Conservation (phyloP, 2,329 filamentous ascomycete species). For the Shiraia bambusicola region DNA sequence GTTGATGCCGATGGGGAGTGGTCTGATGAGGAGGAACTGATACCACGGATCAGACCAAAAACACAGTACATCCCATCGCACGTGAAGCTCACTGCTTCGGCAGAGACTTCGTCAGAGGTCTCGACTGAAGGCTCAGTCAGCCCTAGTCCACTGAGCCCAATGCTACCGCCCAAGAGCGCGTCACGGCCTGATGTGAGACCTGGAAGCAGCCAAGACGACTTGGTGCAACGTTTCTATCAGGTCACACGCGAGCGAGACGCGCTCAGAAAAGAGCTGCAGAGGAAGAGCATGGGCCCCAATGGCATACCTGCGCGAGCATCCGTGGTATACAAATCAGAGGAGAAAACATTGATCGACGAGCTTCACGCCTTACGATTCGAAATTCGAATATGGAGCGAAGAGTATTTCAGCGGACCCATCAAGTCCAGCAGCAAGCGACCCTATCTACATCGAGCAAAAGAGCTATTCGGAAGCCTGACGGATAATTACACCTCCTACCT, state of each 20-base stretch:
- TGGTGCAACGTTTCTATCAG: constrained; percentile 41
- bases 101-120: constrained; percentile 29
- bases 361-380: constrained; percentile 38
- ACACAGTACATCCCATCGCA: constrained; percentile 34
- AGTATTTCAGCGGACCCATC: constrained; percentile 37
- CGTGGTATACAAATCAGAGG: constrained; percentile 38
- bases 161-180: constrained; percentile 40
- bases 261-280: constrained; percentile 39
- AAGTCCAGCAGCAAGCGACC: constrained; percentile 33
- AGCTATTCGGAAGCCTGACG: constrained; percentile 36
- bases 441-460: constrained; percentile 33
- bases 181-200: constrained; percentile 35
- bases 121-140: constrained; percentile 20
- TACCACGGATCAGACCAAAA: constrained; percentile 33
- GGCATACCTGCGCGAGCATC: constrained; percentile 30
- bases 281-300: constrained; percentile 34
- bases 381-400: constrained; percentile 39
- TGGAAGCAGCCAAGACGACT: constrained; percentile 40
- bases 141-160: constrained; percentile 24
- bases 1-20: constrained; percentile 37
- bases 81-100: constrained; percentile 24
- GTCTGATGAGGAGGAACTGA: constrained; percentile 42
- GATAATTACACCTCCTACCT: constrained; percentile 40
- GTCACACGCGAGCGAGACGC: constrained; percentile 43
- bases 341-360: constrained; percentile 40